phyloP scores from a whole-genome alignment of 176 grass and related monocot species.

The Phyllostachys edulis region DNA sequence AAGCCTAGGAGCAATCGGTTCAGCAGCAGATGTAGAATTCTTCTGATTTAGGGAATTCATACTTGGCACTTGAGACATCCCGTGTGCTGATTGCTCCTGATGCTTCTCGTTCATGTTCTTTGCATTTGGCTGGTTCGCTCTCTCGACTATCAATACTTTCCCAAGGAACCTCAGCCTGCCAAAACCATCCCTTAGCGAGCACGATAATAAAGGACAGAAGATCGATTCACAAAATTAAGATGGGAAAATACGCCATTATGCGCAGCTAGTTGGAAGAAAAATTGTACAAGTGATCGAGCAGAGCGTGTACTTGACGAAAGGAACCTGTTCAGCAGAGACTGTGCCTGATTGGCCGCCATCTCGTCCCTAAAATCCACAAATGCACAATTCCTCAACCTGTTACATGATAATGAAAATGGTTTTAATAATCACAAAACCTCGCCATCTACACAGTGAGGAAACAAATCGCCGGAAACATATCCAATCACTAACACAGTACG shows the following conservation, averaged over 20 bases:
- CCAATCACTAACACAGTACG: not conserved
- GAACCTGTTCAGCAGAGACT: slow-evolving; percentile 73
- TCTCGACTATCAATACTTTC: slow-evolving; percentile 76
- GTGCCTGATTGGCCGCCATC: slow-evolving; percentile 56
- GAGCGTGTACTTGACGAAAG: not conserved
- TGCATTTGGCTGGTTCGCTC: slow-evolving; percentile 46
- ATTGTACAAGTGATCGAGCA: not conserved
- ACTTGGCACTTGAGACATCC: slow-evolving; percentile 29
- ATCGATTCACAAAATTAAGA: not conserved
- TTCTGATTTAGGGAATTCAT: slow-evolving; percentile 42
- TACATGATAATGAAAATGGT: slow-evolving; percentile 14
- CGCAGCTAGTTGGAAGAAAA: not conserved
- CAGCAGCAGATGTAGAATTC: slow-evolving; percentile 41
- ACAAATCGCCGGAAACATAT: not conserved
- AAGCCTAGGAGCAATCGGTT: slow-evolving; percentile 76
- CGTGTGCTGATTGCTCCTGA: slow-evolving; percentile 36
- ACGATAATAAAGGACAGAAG: not conserved
- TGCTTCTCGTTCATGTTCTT: slow-evolving; percentile 43
- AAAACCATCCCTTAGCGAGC: slow-evolving; percentile 33
- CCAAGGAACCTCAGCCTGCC: slow-evolving; percentile 83
- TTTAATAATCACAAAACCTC: not conserved
- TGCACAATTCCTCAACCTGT: slow-evolving; percentile 81
- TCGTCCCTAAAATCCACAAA: slow-evolving; percentile 97
- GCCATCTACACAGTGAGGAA: not conserved
- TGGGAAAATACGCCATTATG: not conserved